Conservation (phyloP, 164 flowering plant genomes). For the Chimonanthus salicifolius region DNA sequence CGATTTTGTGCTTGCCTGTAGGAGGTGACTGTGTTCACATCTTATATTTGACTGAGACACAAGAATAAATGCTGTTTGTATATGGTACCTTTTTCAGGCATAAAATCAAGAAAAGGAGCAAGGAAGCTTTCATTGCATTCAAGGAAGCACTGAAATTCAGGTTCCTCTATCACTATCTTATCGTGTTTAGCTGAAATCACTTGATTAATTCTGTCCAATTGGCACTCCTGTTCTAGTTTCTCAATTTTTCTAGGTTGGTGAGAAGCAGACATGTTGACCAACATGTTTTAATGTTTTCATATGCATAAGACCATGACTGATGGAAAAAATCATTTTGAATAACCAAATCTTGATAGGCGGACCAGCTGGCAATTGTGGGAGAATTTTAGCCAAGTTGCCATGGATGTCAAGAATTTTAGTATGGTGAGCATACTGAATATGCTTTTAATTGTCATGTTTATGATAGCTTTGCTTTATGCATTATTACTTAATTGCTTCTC, state of each 20-base stretch:
- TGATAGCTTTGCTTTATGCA: neutral
- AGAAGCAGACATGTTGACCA: neutral
- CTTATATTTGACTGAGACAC: neutral
- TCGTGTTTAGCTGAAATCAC: neutral
- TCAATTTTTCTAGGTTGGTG: neutral
- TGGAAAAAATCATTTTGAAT: neutral
- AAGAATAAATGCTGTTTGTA: no score
- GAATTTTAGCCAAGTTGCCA: slow-evolving; percentile 73
- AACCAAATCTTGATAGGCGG: slow-evolving; percentile 40
- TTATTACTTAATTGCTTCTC: no score
- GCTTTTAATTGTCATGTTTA: neutral
- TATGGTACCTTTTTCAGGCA: slow-evolving; percentile 42
- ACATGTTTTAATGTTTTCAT: neutral
- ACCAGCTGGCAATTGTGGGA: slow-evolving; percentile 97
- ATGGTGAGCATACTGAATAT: slow-evolving; percentile 39
- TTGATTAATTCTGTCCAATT: neutral
- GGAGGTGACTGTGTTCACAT: no score
- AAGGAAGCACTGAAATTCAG: slow-evolving; percentile 88
- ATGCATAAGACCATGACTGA: neutral
- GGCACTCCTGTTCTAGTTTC: neutral
- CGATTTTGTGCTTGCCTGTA: no score
- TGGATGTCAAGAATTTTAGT: slow-evolving; percentile 57
- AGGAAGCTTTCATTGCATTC: slow-evolving; percentile 82
- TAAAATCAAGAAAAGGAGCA: slow-evolving; percentile 65
- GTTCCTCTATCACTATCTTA: slow-evolving; percentile 23